Evolutionary conservation across 129 eudicot species (phyloP), one percentile per base, ranked within the genome.

Genomic region (Lactuca sativa): DNA sequence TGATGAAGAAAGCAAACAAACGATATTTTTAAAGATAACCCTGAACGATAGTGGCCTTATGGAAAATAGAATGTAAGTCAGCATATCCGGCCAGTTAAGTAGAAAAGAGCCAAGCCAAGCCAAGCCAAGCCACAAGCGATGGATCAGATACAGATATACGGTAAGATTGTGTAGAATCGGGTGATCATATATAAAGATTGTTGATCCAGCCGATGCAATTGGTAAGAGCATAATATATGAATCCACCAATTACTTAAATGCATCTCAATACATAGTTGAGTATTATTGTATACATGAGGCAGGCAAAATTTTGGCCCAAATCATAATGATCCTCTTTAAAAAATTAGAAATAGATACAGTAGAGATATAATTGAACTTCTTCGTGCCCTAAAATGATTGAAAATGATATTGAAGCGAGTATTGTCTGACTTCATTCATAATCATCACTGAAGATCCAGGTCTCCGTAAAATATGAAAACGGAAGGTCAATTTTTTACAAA

Each of bases 191-290:
- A 25, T 25, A 25, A 25, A 47, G 12, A 2, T 8, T 43, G 49
- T 12, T 3, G 52, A 47, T 47, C 12, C 5, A 2, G 12, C 52
- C 52, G 12, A 12, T 47, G 13, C 2, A 44, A 44, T 2, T 44
- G 51, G 3, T 44, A 47, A 47, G 52, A 47, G 52, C 12, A 47
- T 25, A 25, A 25, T 25, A 47, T n/a, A 47, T 47, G 52, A 47
- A 11, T 47, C 49, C 52, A 47, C 52, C 15, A 47, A 47, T n/a
- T 47, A 47, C 52, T 47, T 11, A 47, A 47, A 47, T 47, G 12
- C 52, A 47, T 47, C 52, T 47, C 52, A 47, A 47, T 47, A 47
- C 52, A 47, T 47, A 47, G 52, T 47, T 47, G 52, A 47, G 52
- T 47, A 47, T 47, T 47, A 47, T 47, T n/a, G 1, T 25, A 25